Evolutionary conservation across 495 filamentous ascomycete genomes (phyloP), one percentile per base, ranked within the genome.

Genomic region (Umbilicaria muhlenbergii): DNA sequence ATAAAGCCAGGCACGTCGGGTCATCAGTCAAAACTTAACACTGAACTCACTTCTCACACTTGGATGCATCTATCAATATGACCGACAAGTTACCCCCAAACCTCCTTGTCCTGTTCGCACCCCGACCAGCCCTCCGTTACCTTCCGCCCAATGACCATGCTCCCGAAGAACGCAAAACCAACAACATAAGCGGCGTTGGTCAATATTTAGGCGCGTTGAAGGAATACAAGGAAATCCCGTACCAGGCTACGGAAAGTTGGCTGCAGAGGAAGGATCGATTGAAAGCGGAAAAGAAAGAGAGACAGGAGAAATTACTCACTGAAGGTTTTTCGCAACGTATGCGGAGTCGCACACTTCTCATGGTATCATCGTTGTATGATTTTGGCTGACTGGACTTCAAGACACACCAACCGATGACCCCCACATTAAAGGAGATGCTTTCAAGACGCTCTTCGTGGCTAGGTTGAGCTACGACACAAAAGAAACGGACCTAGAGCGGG

Each of bases 41-140:
- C 1, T 11, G 35, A 37, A 37, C 3, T 11, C 35, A 37, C 11
- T 8, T 37, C 17, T 11, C 24, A 28, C 24, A 28, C 24, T 28
- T 8, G 24, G 24, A 4, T 28, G 24, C 24, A 6, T 28, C 24
- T 28, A 10, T 28, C 24, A 70, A 39, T 32, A 96, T 95, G 89
- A 96, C 89, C 7, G 88, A 94, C 69, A 86, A 89, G 62, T 80
- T 98, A 7, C 89, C 89, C 39, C 84, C 83, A 39, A 88, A 89
- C 49, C 76, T 98, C 31, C 74, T 95, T 54, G 82, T 82, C 51
- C 85, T 98, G 45, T 98, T 98, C 65, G 81, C 87, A 54, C 84
- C 91, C 47, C 83, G 91, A 28, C 91, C 92, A 39, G 79, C 89
- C 41, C 69, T 98, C 49, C 83, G 87, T 60, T 98, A 83, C 70